phyloP scores from a whole-genome alignment of 768 basidiomycete species.

The Termitomyces sp. region DNA sequence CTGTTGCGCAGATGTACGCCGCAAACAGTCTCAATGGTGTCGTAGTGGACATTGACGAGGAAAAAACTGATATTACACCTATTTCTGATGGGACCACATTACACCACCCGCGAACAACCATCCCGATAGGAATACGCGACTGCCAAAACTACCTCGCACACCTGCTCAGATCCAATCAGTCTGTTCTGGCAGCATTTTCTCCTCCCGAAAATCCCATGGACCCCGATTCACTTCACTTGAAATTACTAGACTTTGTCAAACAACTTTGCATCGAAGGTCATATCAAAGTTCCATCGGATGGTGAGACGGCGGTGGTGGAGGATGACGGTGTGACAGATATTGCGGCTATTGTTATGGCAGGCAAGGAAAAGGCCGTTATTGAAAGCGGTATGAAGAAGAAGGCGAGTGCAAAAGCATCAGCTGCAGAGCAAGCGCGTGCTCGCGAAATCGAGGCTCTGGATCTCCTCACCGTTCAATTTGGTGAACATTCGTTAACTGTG shows the following conservation, averaged over 20 bases:
- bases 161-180: slow-evolving; percentile 63
- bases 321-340: slow-evolving; percentile 89
- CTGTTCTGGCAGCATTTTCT: slow-evolving; percentile 51
- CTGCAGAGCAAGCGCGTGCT: slow-evolving; percentile 75
- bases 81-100: slow-evolving; percentile 69
- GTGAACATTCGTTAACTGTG: slow-evolving; percentile 62
- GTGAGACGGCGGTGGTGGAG: slow-evolving; percentile 59
- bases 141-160: slow-evolving; percentile 75
- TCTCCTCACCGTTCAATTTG: slow-evolving; percentile 71
- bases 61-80: slow-evolving; percentile 71
- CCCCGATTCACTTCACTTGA: slow-evolving; percentile 39
- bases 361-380: slow-evolving; percentile 87
- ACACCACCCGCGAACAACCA: slow-evolving; percentile 45
- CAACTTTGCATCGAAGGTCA: slow-evolving; percentile 60
- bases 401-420: slow-evolving; percentile 62
- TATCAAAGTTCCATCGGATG: slow-evolving; percentile 68
- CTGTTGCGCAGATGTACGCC: slow-evolving; percentile 80
- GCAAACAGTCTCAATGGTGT: slow-evolving; percentile 66
- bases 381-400: slow-evolving; percentile 81
- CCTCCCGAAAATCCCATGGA: slow-evolving; percentile 44
- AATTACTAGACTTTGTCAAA: slow-evolving; percentile 58
- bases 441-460: slow-evolving; percentile 81
- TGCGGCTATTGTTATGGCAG: slow-evolving; percentile 83
- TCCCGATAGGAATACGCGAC: slow-evolving; percentile 61
- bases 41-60: slow-evolving; percentile 76